Evolutionary conservation across 768 basidiomycete species (phyloP), one percentile per base, ranked within the genome.

Genomic region (Melanogaster broomeanus): DNA sequence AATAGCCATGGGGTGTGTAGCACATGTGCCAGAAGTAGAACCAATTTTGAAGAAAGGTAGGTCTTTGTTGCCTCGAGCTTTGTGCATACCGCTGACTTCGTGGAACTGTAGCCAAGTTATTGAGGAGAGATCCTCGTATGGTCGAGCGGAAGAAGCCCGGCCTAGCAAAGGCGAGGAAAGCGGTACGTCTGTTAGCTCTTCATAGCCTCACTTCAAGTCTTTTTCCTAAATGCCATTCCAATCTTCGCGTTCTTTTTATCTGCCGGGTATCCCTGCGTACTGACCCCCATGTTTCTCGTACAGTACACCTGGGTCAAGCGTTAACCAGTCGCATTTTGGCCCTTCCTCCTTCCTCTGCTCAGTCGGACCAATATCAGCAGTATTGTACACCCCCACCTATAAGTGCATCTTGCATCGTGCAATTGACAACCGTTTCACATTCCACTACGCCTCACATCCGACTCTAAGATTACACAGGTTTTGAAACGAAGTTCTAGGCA

Each of bases 121-220:
- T 93, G 51, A 83, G 84, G 68, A 85, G 95, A 61, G 96, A 99
- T 77, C 93, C 94, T 41, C 88, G 97, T 71, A 91, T 96, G 91
- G 95, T 97, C 27, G 96, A 99, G 74, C 81, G 96, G 61, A 99
- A 99, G 77, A 99, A 99, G 81, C 91, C 96, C 15, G 92, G 92
- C 51, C 70, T 84, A 62, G 83, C 88, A 53, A 97, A 97, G 76
- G 93, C 96, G 53, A 85, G 95, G 71, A 94, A 95, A 74, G 80
- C 80, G 74, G 93, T 94, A 70, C 39, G 90, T 84, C 25, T 12
- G 15, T 44, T n/a, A 13, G 11, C 25, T 28, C 31, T 16, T 48
- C 8, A 12, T 46, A 16, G n/a, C 38, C 15, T 30, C n/a, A 37
- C 28, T 9, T 21, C 13, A 19, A 2, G n/a, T 42, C n/a, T n/a